phyloP scores from a whole-genome alignment of 176 grass and related monocot genomes.

The Tillandsia fasciculata region DNA sequence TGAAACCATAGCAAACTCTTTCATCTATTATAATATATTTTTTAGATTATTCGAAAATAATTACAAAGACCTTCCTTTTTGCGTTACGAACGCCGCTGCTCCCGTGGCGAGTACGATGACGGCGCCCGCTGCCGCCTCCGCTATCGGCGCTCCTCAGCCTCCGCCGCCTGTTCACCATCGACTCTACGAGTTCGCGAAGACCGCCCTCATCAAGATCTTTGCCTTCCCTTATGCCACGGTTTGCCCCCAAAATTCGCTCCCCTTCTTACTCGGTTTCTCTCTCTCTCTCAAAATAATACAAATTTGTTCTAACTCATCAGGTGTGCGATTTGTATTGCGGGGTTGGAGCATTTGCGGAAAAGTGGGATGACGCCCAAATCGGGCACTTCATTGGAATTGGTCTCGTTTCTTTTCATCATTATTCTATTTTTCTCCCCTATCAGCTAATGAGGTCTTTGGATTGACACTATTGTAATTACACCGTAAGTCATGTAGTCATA shows the following conservation, averaged over 20 bases:
- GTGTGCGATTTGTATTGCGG: slow-evolving; percentile 80
- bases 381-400: slow-evolving; percentile 79
- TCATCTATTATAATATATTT: too few relatives aligned
- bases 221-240: slow-evolving; percentile 89
- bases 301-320: slow-evolving; percentile 10
- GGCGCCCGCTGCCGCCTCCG: background rate
- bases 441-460: slow-evolving; percentile 11
- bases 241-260: background rate
- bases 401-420: slow-evolving; percentile 11
- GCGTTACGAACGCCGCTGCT: too few relatives aligned
- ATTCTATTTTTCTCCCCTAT: background rate
- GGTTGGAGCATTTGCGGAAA: slow-evolving; percentile 36
- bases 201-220: slow-evolving; percentile 72
- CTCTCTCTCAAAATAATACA: background rate
- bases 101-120: too few relatives aligned
- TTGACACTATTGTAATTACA: slow-evolving; percentile 6
- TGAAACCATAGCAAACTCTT: too few relatives aligned
- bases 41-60: too few relatives aligned
- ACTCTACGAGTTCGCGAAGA: slow-evolving; percentile 60
- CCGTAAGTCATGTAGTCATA: too few relatives aligned
- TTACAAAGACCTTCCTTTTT: too few relatives aligned
- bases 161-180: slow-evolving; percentile 29
- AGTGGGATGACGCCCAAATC: slow-evolving; percentile 71
- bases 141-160: background rate
- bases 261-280: background rate